phyloP scores from a whole-genome alignment of 495 filamentous ascomycete species.

The Penicilliopsis zonata region DNA sequence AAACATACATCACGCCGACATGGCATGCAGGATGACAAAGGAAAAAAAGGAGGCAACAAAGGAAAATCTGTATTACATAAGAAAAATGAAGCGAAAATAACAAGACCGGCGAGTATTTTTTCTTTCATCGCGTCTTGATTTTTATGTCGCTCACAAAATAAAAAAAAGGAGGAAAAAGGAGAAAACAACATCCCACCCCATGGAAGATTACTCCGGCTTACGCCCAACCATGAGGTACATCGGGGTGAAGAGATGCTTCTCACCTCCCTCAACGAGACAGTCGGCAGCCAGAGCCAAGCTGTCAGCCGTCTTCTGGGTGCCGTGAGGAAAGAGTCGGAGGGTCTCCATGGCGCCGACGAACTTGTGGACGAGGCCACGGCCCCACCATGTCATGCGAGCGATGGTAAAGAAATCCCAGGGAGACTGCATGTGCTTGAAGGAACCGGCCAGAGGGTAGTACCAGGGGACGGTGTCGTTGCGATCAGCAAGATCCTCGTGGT shows the following conservation, averaged over 20 bases:
- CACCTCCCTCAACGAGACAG: slow-evolving; percentile 77
- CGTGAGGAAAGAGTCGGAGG: slow-evolving; percentile 61
- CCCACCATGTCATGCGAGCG: slow-evolving; percentile 81
- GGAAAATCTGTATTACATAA: slow-evolving; percentile 1
- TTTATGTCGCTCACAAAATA: slow-evolving; percentile 3
- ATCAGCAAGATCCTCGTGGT: slow-evolving; percentile 84
- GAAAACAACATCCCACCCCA: background rate
- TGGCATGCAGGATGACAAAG: slow-evolving; percentile 10
- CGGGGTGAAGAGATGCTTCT: slow-evolving; percentile 91
- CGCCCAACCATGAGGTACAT: slow-evolving; percentile 98
- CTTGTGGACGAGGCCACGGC: slow-evolving; percentile 62
- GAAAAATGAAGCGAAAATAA: background rate
- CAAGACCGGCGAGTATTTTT: too few relatives aligned
- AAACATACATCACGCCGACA: slow-evolving; percentile 7
- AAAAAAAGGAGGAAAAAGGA: slow-evolving; percentile 1
- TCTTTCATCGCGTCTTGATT: too few relatives aligned
- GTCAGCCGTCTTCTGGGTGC: slow-evolving; percentile 94
- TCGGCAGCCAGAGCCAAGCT: slow-evolving; percentile 75
- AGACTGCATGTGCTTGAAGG: slow-evolving; percentile 70
- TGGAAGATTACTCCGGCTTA: slow-evolving; percentile 51
- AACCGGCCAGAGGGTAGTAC: slow-evolving; percentile 88
- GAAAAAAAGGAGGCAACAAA: slow-evolving; percentile 1
- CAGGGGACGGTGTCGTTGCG: slow-evolving; percentile 70
- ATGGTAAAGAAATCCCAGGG: slow-evolving; percentile 75
- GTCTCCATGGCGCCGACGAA: slow-evolving; percentile 71